A percentile compares a stretch with the other conserved stretches of the same genome.
Evolutionary conservation across 2,329 filamentous ascomycete genomes (phyloP).

Genomic region (Plectosphaerella sp.): DNA sequence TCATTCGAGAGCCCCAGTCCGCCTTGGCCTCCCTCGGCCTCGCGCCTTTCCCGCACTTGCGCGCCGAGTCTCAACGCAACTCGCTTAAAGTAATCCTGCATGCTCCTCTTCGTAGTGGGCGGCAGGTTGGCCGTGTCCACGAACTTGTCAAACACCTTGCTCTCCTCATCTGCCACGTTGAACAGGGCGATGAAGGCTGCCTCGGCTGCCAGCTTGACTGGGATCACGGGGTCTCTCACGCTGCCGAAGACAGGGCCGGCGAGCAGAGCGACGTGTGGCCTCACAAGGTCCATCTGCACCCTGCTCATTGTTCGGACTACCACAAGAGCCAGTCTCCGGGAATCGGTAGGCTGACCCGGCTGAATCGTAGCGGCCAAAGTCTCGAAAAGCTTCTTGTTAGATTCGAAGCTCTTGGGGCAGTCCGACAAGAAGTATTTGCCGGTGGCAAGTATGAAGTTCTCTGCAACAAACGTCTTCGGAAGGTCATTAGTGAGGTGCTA

Average conservation of each 20-base stretch:
- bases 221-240: constrained; percentile 88
- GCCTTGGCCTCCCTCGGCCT: constrained; percentile 85
- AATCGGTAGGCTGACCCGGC: constrained; percentile 75
- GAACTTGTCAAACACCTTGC: constrained; percentile 85
- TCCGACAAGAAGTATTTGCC: constrained; percentile 82
- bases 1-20: constrained; percentile 84
- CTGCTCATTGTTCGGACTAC: constrained; percentile 82
- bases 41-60: constrained; percentile 82
- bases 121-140: constrained; percentile 66
- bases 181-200: constrained; percentile 91
- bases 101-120: constrained; percentile 75
- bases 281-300: constrained; percentile 71
- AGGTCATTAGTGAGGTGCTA: constrained; percentile 12
- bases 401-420: constrained; percentile 67
- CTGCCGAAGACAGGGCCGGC: constrained; percentile 81
- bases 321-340: constrained; percentile 79
- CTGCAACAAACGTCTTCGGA: constrained; percentile 69
- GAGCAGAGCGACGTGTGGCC: constrained; percentile 76
- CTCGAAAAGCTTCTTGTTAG: constrained; percentile 75
- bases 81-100: constrained; percentile 96
- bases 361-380: constrained; percentile 70
- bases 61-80: constrained; percentile 79
- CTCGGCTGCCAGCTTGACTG: constrained; percentile 91
- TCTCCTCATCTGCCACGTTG: constrained; percentile 82
- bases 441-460: constrained; percentile 83